These are phyloP conservation scores for Ophiocordyceps camponoti-rufipedis DNA, from an alignment of 2,329 filamentous ascomycete genomes.

Conservation along the genomic window DNA sequence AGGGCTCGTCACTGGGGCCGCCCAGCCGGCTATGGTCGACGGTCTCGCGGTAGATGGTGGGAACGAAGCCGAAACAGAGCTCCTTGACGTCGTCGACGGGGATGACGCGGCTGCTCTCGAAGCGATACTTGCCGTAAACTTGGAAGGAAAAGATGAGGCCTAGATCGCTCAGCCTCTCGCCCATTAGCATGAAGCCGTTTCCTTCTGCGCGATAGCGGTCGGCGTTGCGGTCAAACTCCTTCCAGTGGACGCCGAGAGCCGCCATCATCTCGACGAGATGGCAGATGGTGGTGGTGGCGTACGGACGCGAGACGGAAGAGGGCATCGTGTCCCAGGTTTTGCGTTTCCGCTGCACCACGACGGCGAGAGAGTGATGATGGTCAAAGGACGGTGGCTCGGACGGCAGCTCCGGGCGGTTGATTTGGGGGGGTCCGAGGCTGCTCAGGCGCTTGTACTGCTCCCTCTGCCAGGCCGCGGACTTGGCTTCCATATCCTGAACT, in stretches of 20 bases:
- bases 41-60: conserved; percentile 29
- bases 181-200: conserved; percentile 32
- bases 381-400: conserved; percentile 8
- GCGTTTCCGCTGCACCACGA: conserved; percentile 26
- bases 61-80: conserved; percentile 34
- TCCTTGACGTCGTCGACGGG: conserved; percentile 34
- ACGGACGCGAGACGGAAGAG: conserved; percentile 24
- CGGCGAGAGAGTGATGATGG: conserved; percentile 20
- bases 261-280: conserved; percentile 36
- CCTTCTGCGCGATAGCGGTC: conserved; percentile 36
- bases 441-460: conserved; percentile 9
- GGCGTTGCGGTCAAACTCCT: conserved; percentile 31
- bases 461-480: conserved; percentile 27
- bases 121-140: conserved; percentile 27
- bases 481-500: conserved; percentile 29
- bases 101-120: conserved; percentile 30
- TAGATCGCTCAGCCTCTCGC: conserved; percentile 25
- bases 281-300: conserved; percentile 35
- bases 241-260: conserved; percentile 38
- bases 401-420: conserved; percentile 6
- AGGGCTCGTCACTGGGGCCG: conserved; percentile 18
- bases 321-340: conserved; percentile 36
- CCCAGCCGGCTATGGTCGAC: conserved; percentile 20
- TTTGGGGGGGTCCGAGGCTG: conserved; percentile 6
- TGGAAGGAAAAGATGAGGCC: conserved; percentile 37